These are phyloP conservation scores for Hebeloma cylindrosporum DNA, from an alignment of 768 basidiomycete genomes.

Conservation along the genomic window DNA sequence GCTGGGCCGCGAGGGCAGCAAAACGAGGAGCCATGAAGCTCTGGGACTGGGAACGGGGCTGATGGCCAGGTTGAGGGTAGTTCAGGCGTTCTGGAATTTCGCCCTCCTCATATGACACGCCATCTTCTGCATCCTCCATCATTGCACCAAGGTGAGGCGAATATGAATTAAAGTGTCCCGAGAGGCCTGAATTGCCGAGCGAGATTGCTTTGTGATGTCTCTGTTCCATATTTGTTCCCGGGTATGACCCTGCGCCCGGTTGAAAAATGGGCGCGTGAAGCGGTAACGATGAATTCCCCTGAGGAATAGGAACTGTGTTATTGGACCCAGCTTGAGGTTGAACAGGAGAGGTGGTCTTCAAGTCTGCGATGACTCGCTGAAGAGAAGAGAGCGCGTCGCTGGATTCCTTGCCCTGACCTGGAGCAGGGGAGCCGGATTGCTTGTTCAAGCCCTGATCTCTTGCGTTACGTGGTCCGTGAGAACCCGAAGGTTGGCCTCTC, in stretches of 20 bases:
- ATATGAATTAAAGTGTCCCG: slow-evolving; percentile 66
- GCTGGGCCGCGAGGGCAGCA: slow-evolving; percentile 73
- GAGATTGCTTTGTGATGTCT: slow-evolving; percentile 85
- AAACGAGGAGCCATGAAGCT: slow-evolving; percentile 90
- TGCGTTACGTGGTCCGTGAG: slow-evolving; percentile 53
- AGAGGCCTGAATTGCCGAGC: slow-evolving; percentile 56
- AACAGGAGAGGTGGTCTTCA: slow-evolving; percentile 80
- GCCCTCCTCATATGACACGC: slow-evolving; percentile 65
- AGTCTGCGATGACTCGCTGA: slow-evolving; percentile 91
- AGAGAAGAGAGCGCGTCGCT: slow-evolving; percentile 85
- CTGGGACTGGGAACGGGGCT: slow-evolving; percentile 75
- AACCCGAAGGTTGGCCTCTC: slow-evolving; percentile 57
- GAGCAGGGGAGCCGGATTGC: slow-evolving; percentile 51
- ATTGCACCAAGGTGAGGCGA: slow-evolving; percentile 81
- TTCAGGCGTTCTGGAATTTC: slow-evolving; percentile 69
- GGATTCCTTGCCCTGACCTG: slow-evolving; percentile 55
- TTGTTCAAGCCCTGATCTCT: slow-evolving; percentile 45
- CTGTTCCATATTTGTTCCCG: slow-evolving; percentile 49
- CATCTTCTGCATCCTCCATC: slow-evolving; percentile 81
- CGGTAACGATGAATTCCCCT: slow-evolving; percentile 53
- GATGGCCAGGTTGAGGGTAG: slow-evolving; percentile 55
- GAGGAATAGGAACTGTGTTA: slow-evolving; percentile 49
- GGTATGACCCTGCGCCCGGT: slow-evolving; percentile 59
- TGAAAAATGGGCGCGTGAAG: slow-evolving; percentile 74
- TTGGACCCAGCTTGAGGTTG: slow-evolving; percentile 43